Base-by-base conservation (phyloP, 75 land plant species). In the Chamaecyparis obtusa region DNA sequence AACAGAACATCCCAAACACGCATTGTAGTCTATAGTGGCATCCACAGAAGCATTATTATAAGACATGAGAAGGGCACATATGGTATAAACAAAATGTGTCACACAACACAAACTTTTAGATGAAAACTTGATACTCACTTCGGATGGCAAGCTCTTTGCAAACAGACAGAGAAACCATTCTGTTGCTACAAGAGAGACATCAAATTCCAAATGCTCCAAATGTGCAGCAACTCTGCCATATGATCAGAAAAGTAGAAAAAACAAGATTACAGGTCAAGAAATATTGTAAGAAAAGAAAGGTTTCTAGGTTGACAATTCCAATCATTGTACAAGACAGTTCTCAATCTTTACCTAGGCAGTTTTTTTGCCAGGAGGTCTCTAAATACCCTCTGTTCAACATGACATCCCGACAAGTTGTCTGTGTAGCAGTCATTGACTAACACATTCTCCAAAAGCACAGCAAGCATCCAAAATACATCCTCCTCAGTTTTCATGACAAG, bases 391-490 rank as follows among this genome's bases (percentile, higher is more conserved):
- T 98, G 99, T 79, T 95, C 98, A 80, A 98, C 97, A 93, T 96
- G 99, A 88, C 99, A 98, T 43, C 99, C 99, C 14, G 94, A 94
- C 67, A 96, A 87, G 85, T 98, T 95, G 89, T 89, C 91, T 15
- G 99, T 91, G 69, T 96, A 98, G 86, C 96, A 95, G 82, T 96
- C 98, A 91, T 90, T 92, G 72, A 96, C 96, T 56, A 98, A 80
- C 27, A 98, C 99, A 93, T 96, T 93, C 87, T 98, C 99, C 69
- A 98, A 84, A 27, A 98, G 96, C 78, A 95, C 96, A 85, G 99
- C 95, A 43, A 98, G 95, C 98, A 98, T 95, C 99, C 99, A 98
- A 86, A 96, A 98, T 51, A 99, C 99, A 88, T 98, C 99, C 86
- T 98, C 99, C 86, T 98, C 99, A 24, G 93, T 96, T 88, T 94